Conservation (phyloP, 2,329 filamentous ascomycete genomes). For the Macrophomina phaseolina region DNA sequence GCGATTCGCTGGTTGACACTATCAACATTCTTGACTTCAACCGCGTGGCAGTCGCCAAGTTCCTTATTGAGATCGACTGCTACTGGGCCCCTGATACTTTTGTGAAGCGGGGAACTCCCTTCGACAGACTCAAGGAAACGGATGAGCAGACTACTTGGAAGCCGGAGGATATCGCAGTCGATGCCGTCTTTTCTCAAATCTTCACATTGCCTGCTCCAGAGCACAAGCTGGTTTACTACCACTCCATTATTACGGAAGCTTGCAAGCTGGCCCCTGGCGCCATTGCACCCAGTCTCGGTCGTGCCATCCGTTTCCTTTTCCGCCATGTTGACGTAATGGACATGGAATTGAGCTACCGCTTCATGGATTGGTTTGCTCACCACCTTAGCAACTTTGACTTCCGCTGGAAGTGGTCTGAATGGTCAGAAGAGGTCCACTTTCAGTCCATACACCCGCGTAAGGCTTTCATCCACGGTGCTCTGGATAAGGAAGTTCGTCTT, state of each 20-base stretch:
- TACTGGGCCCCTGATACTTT: conserved; percentile 92
- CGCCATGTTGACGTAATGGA: conserved; percentile 82
- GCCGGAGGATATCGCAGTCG: conserved; percentile 95
- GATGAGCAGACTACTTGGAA: conserved; percentile 87
- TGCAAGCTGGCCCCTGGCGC: conserved; percentile 96
- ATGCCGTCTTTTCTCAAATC: conserved; percentile 94
- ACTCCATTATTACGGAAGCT: conserved; percentile 89
- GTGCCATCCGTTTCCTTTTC: conserved; percentile 92
- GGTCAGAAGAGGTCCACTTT: conserved; percentile 80
- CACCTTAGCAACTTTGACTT: conserved; percentile 99
- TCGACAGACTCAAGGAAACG: conserved; percentile 78
- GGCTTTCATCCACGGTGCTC: conserved; percentile 85
- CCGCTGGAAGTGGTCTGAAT: conserved; percentile 99
- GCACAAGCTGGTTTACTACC: conserved; percentile 96
- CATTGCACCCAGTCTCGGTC: conserved; percentile 91
- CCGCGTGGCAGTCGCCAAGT: conserved; percentile 82
- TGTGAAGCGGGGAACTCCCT: conserved; percentile 89
- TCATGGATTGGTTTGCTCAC: conserved; percentile 97
- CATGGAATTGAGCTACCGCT: conserved; percentile 82
- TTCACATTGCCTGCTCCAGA: conserved; percentile 85
- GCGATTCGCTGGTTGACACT: conserved; percentile 86
- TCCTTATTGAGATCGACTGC: conserved; percentile 91
- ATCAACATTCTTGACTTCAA: conserved; percentile 96
- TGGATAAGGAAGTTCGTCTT: conserved; percentile 96
- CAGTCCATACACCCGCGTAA: conserved; percentile 83